phyloP scores from a whole-genome alignment of 805 yeast species.

The Saccharomycopsis babjevae region DNA sequence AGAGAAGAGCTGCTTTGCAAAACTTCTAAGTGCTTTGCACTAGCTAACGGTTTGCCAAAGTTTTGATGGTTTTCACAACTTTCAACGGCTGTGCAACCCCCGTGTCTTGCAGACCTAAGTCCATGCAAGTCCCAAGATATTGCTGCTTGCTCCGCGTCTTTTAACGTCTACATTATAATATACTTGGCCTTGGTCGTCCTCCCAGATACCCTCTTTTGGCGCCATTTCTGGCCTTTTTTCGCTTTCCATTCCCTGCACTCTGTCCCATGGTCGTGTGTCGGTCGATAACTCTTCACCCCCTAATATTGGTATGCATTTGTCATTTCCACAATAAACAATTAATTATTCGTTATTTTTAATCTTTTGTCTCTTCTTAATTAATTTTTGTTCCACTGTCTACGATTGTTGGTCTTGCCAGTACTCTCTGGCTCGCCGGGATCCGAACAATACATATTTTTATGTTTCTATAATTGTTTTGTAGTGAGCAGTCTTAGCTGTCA shows the following conservation, averaged over 20 bases:
- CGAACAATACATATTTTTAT: no score
- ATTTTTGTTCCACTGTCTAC: not conserved
- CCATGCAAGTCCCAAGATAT: not conserved
- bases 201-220: not conserved
- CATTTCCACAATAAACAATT: not conserved
- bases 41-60: not conserved
- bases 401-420: not conserved
- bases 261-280: not conserved
- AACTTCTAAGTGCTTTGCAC: slow-evolving; percentile 23
- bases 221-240: not conserved
- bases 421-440: no score
- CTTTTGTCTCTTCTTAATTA: not conserved
- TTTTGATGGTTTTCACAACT: no score
- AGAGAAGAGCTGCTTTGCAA: slow-evolving; percentile 30
- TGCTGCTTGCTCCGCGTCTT: not conserved
- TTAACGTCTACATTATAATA: no score
- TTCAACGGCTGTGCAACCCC: no score
- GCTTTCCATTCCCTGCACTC: not conserved
- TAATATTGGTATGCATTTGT: not conserved
- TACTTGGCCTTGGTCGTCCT: no score
- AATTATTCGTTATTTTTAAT: not conserved
- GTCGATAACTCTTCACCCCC: not conserved
- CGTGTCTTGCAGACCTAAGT: no score
- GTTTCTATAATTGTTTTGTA: no score
- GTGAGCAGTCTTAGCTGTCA: no score